Evolutionary conservation across 1,284 basidiomycete genomes (phyloP).

Genomic region (Malassezia caprae): DNA sequence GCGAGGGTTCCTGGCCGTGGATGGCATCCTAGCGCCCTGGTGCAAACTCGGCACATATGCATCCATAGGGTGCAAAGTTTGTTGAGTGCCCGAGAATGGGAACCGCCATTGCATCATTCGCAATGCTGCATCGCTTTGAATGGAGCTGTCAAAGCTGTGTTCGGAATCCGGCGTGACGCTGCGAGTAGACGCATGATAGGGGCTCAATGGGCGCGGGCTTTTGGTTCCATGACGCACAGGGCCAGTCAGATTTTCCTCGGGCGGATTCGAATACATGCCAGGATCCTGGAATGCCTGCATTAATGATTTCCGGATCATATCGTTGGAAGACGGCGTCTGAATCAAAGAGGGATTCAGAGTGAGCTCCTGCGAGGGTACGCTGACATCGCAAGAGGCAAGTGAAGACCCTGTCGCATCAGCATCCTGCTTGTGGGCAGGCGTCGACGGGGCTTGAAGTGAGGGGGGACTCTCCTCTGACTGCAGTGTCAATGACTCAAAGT

Average conservation of each 20-base stretch:
- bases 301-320: neutral
- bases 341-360: neutral
- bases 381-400: neutral
- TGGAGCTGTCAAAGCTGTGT: neutral
- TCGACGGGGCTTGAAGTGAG: neutral
- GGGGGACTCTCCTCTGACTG: neutral
- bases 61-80: slow-evolving; percentile 13
- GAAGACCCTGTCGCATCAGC: neutral
- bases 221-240: slow-evolving; percentile 1
- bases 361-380: neutral
- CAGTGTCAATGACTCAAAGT: slow-evolving; percentile 13
- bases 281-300: neutral
- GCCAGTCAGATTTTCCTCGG: neutral
- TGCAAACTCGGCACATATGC: neutral
- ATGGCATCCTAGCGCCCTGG: neutral
- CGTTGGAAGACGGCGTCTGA: neutral
- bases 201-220: slow-evolving; percentile 9
- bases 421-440: neutral
- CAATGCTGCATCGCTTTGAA: neutral
- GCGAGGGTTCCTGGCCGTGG: neutral
- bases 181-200: slow-evolving; percentile 6
- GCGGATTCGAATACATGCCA: neutral
- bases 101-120: slow-evolving; percentile 17
- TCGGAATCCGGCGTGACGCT: slow-evolving; percentile 12
- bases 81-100: neutral